A percentile compares a stretch with the other conserved stretches of the same genome.
Evolutionary conservation across 768 basidiomycete genomes (phyloP).

Genomic region (Mrakia hoshinonis): DNA sequence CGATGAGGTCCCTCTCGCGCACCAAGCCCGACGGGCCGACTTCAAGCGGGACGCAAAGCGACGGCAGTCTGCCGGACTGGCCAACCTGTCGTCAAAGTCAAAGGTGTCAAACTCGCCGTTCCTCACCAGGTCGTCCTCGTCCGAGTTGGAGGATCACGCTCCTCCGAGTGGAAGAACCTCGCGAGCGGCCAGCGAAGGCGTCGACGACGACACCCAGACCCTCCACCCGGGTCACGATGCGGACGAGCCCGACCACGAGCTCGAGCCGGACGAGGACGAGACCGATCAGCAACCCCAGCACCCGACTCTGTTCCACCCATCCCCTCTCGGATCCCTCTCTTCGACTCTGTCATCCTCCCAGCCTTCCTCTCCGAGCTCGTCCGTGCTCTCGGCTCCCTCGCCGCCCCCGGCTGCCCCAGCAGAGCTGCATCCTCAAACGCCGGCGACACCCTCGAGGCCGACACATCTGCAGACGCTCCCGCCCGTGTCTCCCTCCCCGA

Average conservation of each 20-base stretch:
- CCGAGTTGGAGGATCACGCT: neutral
- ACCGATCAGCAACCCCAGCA: conserved; percentile 1
- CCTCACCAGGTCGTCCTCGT: conserved; percentile 16
- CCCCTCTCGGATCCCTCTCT: conserved; percentile 15
- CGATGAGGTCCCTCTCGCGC: neutral
- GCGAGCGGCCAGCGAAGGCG: neutral
- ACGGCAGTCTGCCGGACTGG: conserved; percentile 25
- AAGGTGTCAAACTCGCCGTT: conserved; percentile 29
- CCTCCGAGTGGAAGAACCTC: neutral
- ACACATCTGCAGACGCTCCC: neutral
- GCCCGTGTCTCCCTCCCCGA: conserved; percentile 20
- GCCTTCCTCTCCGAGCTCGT: neutral
- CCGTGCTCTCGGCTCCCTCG: neutral
- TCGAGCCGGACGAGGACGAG: neutral
- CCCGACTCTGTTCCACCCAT: neutral
- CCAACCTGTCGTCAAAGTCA: conserved; percentile 6
- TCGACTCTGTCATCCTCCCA: neutral
- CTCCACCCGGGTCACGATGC: neutral
- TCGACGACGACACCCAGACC: neutral
- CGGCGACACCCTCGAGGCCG: neutral
- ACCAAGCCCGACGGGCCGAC: neutral
- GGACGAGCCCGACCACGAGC: neutral
- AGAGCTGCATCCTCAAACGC: neutral
- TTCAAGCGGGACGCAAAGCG: conserved; percentile 24
- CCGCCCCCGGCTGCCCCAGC: neutral